Base-by-base conservation (phyloP, 2,329 filamentous ascomycete genomes). In the Endothia cerciana region DNA sequence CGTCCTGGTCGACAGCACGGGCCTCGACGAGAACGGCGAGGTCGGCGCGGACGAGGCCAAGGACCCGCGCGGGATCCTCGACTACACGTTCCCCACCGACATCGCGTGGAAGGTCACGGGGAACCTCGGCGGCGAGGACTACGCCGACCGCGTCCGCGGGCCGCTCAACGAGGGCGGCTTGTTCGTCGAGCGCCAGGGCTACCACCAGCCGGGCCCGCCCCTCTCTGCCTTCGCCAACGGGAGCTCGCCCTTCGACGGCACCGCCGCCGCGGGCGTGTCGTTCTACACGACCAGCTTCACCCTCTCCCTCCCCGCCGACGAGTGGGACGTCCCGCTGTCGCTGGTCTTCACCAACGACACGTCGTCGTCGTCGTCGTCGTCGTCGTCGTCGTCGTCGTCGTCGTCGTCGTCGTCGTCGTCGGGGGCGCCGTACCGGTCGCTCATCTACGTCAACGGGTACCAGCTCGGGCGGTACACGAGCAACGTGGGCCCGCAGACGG, bases 401-500 rank as follows among this genome's bases (percentile, higher is more conserved):
- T 71, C 65, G 11, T 55, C 63, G 0, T 71, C 65, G 11, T 55
- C 63, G 0, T 71, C 65, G 11, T 55, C 65, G 13, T 47, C 65
- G 1, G 36, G 11, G 0, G 59, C 65, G 0, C 69, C 70, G 2
- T 89, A 88, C 70, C 80, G 89, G 40, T 84, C 79, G 2, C 86
- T 89, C 76, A 74, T 92, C 6, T 92, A 83, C 70, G 84, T 92
- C 59, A 92, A 92, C 71, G 89, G 90, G 1, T 92, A 87, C 76
- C 89, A 91, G 76, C 91, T 86, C 67, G 78, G 79, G 60, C 77
- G 78, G 70, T 77, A 74, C 56, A 76, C 86, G 4, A 87, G 85
- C 71, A 89, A 91, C 70, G 78, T 92, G 28, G 90, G 90, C 0
- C 90, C 90, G 4, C 89, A 92, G 78, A 85, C 82, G 0, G 79